phyloP scores from a whole-genome alignment of 129 eudicot species.

The Erigeron canadensis region DNA sequence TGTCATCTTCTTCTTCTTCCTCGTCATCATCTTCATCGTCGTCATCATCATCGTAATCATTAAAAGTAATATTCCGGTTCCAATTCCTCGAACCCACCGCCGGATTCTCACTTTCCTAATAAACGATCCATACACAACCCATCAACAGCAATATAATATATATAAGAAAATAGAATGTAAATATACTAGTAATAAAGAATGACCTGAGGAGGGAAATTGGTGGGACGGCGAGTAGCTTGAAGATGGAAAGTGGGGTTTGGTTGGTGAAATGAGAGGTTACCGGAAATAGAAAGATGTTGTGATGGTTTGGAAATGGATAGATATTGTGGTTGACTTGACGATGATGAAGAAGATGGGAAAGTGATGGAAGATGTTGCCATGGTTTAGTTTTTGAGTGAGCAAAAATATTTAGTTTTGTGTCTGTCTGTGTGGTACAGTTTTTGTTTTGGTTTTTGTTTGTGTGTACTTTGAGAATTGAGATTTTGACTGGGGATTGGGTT shows the following conservation, averaged over 20 bases:
- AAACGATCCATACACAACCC: not conserved
- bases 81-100: constrained; percentile 38
- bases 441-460: too few species aligned
- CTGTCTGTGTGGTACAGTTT: too few species aligned
- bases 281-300: too few species aligned
- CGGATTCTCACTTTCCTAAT: constrained; percentile 46
- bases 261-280: constrained; percentile 8
- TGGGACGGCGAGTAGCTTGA: constrained; percentile 50
- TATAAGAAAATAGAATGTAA: not conserved
- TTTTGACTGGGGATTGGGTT: too few species aligned
- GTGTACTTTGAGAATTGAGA: too few species aligned
- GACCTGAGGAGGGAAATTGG: constrained; percentile 54
- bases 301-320: not conserved
- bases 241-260: constrained; percentile 20
- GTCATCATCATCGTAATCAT: constrained; percentile 43
- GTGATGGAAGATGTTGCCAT: constrained; percentile 27
- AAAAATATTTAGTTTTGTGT: too few species aligned
- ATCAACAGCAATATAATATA: not conserved
- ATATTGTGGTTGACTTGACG: not conserved
- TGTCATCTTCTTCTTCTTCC: constrained; percentile 72
- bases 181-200: not conserved
- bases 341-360: not conserved
- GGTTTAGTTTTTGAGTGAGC: constrained; percentile 16
- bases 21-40: constrained; percentile 70
- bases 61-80: constrained; percentile 42